phyloP scores from a whole-genome alignment of 495 filamentous ascomycete species.

The Penicillium longicatenatum region DNA sequence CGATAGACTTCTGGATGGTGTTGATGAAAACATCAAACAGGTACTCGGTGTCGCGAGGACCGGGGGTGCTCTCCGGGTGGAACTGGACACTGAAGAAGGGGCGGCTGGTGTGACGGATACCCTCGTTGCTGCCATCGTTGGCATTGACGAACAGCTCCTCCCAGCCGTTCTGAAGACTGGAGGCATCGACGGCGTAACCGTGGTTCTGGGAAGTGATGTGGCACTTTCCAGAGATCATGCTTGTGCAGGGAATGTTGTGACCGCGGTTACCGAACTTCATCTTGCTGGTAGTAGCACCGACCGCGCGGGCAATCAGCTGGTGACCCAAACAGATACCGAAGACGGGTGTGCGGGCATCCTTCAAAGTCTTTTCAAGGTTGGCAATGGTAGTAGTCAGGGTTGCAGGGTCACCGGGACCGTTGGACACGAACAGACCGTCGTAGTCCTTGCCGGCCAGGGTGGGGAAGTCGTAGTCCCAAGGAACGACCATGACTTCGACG shows the following conservation, averaged over 20 bases:
- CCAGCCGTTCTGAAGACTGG: slow-evolving; percentile 76
- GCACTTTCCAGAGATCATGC: slow-evolving; percentile 88
- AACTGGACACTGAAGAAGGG: slow-evolving; percentile 99
- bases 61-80: slow-evolving; percentile 95
- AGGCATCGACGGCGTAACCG: slow-evolving; percentile 86
- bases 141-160: slow-evolving; percentile 95
- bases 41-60: slow-evolving; percentile 94
- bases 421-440: slow-evolving; percentile 96
- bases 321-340: slow-evolving; percentile 98
- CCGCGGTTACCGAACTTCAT: slow-evolving; percentile 99
- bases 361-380: slow-evolving; percentile 70
- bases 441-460: slow-evolving; percentile 73
- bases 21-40: slow-evolving; percentile 96
- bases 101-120: slow-evolving; percentile 80
- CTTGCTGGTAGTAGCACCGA: slow-evolving; percentile 84
- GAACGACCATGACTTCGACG: slow-evolving; percentile 92
- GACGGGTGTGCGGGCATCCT: slow-evolving; percentile 77
- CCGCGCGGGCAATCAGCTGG: slow-evolving; percentile 87
- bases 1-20: slow-evolving; percentile 68
- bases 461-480: slow-evolving; percentile 92
- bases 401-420: slow-evolving; percentile 94
- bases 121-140: slow-evolving; percentile 97
- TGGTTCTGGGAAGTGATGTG: slow-evolving; percentile 99
- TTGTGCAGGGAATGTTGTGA: slow-evolving; percentile 98
- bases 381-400: slow-evolving; percentile 74